Evolutionary conservation across 139 green algal species (phyloP).

Genomic region (Chlorokybus atmophyticus): DNA sequence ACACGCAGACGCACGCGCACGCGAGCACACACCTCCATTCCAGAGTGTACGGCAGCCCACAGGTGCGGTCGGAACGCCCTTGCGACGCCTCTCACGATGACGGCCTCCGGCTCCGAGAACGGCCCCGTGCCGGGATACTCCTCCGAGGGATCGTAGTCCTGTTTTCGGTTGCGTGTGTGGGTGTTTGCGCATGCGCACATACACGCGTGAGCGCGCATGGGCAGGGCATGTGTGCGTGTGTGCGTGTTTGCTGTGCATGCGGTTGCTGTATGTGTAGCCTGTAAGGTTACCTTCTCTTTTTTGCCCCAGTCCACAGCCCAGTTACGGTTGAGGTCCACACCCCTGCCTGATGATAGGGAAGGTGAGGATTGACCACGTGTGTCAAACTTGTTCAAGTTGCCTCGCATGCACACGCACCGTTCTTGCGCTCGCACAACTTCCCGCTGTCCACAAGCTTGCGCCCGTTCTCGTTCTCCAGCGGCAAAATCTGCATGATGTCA

Average conservation of each 20-base stretch:
- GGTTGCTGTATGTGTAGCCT: neutral
- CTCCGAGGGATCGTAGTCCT: constrained; percentile 48
- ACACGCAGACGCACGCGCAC: too few relatives aligned
- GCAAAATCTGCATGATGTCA: constrained; percentile 54
- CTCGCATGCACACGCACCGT: too few relatives aligned
- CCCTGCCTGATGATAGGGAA: too few relatives aligned
- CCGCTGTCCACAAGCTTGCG: constrained; percentile 63
- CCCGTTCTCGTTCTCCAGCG: constrained; percentile 84
- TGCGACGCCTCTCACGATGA: constrained; percentile 48
- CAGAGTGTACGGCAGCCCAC: constrained; percentile 89
- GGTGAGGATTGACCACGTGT: too few relatives aligned
- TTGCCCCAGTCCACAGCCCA: constrained; percentile 86
- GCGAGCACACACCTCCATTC: constrained; percentile 73
- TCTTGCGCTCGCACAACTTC: constrained; percentile 86
- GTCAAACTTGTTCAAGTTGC: neutral
- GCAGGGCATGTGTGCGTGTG: too few relatives aligned
- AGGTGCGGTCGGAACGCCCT: constrained; percentile 61
- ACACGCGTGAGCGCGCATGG: neutral
- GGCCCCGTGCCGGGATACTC: constrained; percentile 64
- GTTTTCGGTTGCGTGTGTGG: too few relatives aligned
- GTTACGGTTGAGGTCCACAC: constrained; percentile 94
- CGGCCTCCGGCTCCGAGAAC: constrained; percentile 79
- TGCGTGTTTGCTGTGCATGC: too few relatives aligned
- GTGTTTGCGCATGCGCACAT: too few relatives aligned
- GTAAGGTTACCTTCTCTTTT: constrained; percentile 55